Evolutionary conservation across 1,139 yeast genomes (phyloP), one percentile per base, ranked within the genome.

Genomic region (Torulaspora globosa): DNA sequence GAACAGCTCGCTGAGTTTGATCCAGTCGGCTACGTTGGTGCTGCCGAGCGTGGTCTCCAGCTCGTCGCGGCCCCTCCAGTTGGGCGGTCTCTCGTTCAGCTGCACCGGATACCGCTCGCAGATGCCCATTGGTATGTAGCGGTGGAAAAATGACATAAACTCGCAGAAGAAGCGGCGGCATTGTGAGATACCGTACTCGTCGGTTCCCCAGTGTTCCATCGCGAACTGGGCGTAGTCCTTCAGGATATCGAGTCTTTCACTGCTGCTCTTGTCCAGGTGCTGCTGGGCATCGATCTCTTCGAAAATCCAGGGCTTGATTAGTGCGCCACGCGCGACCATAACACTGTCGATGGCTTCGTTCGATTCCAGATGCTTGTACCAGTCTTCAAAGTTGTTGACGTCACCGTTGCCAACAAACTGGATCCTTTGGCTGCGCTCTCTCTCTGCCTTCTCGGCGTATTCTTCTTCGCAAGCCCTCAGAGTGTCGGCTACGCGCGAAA

Each of bases 241-340:
- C 57, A 90, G 68, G 45, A 84, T 79, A 27, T 82, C 95, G 49
- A 92, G 75, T 66, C 99, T 79, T 68, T 92, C 97, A 31, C 82
- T 72, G n/a, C 96, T 82, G 2, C 88, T 74, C 68, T 92, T 94
- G 67, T 92, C 99, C 54, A 92, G 69, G 63, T 89, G 84, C 66
- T 92, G 97, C 59, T 81, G 80, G 7, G 94, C 75, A 47, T 90
- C 94, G 44, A 94, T 80, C 69, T 92, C 99, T 70, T 94, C 97
- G 60, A 92, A 92, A 41, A 92, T 87, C 99, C 99, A 92, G 39
- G 99, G 99, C 68, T 94, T 92, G 65, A 94, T 90, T 55, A 92
- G 77, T 0, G 97, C 97, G 45, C 97, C 98, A 59, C 99, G 78
- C 1, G 98, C 98, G 46, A 94, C 90, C 97, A 94, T 92, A 18